phyloP scores from a whole-genome alignment of 202 grass and related monocot genomes.

The Brachypodium distachyon region DNA sequence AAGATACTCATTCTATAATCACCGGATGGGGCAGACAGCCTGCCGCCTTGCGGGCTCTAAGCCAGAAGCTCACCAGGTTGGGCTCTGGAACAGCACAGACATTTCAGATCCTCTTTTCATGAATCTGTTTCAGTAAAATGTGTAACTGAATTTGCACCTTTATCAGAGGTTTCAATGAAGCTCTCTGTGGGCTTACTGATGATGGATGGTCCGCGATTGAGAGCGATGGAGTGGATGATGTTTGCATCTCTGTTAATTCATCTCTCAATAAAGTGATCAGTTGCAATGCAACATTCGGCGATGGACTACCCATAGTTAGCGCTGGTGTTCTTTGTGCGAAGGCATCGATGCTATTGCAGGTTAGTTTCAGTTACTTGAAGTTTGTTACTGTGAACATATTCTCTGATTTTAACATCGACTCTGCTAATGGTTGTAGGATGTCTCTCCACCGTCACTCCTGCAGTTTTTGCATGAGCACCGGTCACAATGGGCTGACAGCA shows the following conservation, averaged over 20 bases:
- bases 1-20: conserved; percentile 38
- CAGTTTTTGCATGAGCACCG: conserved; percentile 60
- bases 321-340: conserved; percentile 60
- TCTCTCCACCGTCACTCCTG: conserved; percentile 44
- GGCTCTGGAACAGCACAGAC: background rate
- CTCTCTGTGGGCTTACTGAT: conserved; percentile 52
- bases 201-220: conserved; percentile 62
- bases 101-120: background rate
- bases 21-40: conserved; percentile 65
- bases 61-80: conserved; percentile 66
- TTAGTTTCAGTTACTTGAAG: background rate
- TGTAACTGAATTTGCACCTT: background rate
- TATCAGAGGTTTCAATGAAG: conserved; percentile 71
- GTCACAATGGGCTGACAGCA: conserved; percentile 69
- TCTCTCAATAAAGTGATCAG: conserved; percentile 39
- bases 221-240: conserved; percentile 52
- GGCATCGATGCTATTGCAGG: conserved; percentile 79
- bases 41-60: conserved; percentile 52
- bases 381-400: background rate
- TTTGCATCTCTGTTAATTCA: conserved; percentile 49
- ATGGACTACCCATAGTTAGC: conserved; percentile 36
- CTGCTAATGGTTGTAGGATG: conserved; percentile 25
- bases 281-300: conserved; percentile 31
- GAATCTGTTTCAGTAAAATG: background rate
- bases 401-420: background rate